These are phyloP conservation scores for Onygenales sp. DNA, from an alignment of 2,329 filamentous ascomycete species.

Conservation along the genomic window DNA sequence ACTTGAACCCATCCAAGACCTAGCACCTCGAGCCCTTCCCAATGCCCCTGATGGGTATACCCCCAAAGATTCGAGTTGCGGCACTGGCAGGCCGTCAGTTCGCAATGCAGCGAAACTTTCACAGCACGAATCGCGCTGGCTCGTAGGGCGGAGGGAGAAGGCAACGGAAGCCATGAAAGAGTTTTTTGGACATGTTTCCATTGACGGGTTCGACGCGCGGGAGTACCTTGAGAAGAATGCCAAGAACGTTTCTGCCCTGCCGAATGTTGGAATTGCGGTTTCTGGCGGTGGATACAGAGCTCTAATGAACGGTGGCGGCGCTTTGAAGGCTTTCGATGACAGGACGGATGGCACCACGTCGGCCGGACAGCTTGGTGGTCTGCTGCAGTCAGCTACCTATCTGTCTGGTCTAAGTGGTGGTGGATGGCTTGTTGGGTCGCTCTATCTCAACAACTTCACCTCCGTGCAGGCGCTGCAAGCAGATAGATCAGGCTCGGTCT, in stretches of 20 bases:
- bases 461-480: constrained; percentile 50
- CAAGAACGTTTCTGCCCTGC: constrained; percentile 48
- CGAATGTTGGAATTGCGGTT: constrained; percentile 65
- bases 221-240: constrained; percentile 56
- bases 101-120: constrained; percentile 57
- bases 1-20: background rate
- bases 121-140: constrained; percentile 62
- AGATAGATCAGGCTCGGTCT: constrained; percentile 40
- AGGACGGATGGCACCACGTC: constrained; percentile 55
- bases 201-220: constrained; percentile 67
- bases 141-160: constrained; percentile 59
- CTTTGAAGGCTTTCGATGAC: constrained; percentile 67
- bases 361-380: constrained; percentile 63
- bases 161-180: constrained; percentile 67
- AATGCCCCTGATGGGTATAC: constrained; percentile 61
- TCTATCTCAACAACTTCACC: constrained; percentile 71
- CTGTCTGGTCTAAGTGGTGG: constrained; percentile 73
- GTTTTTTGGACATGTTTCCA: constrained; percentile 61
- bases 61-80: constrained; percentile 60
- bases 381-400: constrained; percentile 75
- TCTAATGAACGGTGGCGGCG: constrained; percentile 74
- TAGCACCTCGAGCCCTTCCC: constrained; percentile 32
- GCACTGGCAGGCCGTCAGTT: constrained; percentile 57
- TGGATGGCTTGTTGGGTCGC: constrained; percentile 73
- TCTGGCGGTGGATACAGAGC: constrained; percentile 83